Conservation (phyloP, 2,329 filamentous ascomycete species). For the Penicillium sp. region DNA sequence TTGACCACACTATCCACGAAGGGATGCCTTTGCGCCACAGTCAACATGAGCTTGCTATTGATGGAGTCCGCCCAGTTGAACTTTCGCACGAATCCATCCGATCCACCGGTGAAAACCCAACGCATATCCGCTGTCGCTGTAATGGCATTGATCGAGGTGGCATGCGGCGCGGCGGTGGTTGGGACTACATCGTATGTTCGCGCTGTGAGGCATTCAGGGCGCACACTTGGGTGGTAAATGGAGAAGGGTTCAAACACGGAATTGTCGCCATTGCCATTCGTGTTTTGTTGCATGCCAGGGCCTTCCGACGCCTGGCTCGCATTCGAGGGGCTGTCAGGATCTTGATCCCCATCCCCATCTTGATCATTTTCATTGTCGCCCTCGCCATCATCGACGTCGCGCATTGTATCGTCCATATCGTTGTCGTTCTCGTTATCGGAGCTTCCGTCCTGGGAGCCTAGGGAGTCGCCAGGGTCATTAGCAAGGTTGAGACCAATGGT, state of each 20-base stretch:
- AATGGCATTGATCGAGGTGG: constrained; percentile 91
- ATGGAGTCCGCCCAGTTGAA: constrained; percentile 94
- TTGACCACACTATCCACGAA: constrained; percentile 98
- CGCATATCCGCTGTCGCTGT: constrained; percentile 89
- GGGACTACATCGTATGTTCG: constrained; percentile 90
- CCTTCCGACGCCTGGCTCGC: constrained; percentile 41
- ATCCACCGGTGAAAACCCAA: constrained; percentile 91
- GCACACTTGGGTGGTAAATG: constrained; percentile 61
- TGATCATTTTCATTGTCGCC: constrained; percentile 32
- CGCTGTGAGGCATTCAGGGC: constrained; percentile 75
- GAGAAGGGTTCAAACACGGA: constrained; percentile 34
- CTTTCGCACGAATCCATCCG: constrained; percentile 93
- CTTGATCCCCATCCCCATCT: constrained; percentile 30
- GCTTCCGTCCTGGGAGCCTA: constrained; percentile 49
- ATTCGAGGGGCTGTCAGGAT: constrained; percentile 41
- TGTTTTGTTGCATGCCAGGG: constrained; percentile 43
- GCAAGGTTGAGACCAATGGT: background rate
- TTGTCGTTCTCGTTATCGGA: constrained; percentile 45
- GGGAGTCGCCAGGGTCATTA: background rate
- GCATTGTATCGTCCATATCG: constrained; percentile 44
- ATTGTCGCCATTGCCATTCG: constrained; percentile 42
- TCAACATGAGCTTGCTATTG: constrained; percentile 89
- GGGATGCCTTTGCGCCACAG: constrained; percentile 90
- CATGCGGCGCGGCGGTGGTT: constrained; percentile 93
- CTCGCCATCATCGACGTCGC: constrained; percentile 43